A percentile compares a stretch with the other conserved stretches of the same genome.
These are phyloP conservation scores for Phytophthora pluvialis DNA, from an alignment of 352 stramenopile species.

Conservation along the genomic window DNA sequence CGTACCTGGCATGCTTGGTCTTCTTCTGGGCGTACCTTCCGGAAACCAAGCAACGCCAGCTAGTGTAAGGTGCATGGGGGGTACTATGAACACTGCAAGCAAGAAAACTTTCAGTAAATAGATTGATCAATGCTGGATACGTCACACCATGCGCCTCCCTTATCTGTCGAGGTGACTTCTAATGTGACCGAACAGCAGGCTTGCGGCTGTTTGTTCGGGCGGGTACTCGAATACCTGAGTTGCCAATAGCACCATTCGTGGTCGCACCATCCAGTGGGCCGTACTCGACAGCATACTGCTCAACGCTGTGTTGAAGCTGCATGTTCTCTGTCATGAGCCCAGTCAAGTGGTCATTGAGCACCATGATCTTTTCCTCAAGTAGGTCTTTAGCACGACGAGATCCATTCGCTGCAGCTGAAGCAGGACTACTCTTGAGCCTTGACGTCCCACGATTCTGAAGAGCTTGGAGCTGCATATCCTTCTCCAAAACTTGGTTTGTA, in stretches of 20 bases:
- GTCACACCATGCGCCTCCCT: slow-evolving; percentile 3
- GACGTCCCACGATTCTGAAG: slow-evolving; percentile 36
- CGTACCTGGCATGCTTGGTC: slow-evolving; percentile 71
- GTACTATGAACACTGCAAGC: not conserved
- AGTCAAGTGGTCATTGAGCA: slow-evolving; percentile 87
- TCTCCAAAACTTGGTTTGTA: slow-evolving; percentile 50
- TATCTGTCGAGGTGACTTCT: slow-evolving; percentile 5
- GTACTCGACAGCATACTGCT: slow-evolving; percentile 57
- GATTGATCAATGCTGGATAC: slow-evolving; percentile 15
- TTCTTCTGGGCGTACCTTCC: slow-evolving; percentile 79
- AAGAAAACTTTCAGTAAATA: slow-evolving; percentile 43
- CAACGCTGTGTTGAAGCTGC: slow-evolving; percentile 75
- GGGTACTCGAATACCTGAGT: slow-evolving; percentile 41
- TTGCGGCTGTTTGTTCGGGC: slow-evolving; percentile 19
- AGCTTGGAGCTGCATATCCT: slow-evolving; percentile 54
- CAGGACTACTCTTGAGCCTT: slow-evolving; percentile 16
- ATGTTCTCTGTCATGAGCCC: slow-evolving; percentile 83
- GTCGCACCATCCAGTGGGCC: slow-evolving; percentile 32
- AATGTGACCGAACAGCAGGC: slow-evolving; percentile 34
- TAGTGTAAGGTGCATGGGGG: slow-evolving; percentile 44
- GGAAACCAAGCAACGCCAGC: slow-evolving; percentile 79
- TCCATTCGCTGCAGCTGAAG: slow-evolving; percentile 16
- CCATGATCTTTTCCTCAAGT: slow-evolving; percentile 81
- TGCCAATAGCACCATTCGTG: slow-evolving; percentile 31
- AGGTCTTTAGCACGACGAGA: slow-evolving; percentile 62